These are phyloP conservation scores for Cystoisospora suis DNA, from an alignment of 169 alveolate species.

Conservation along the genomic window DNA sequence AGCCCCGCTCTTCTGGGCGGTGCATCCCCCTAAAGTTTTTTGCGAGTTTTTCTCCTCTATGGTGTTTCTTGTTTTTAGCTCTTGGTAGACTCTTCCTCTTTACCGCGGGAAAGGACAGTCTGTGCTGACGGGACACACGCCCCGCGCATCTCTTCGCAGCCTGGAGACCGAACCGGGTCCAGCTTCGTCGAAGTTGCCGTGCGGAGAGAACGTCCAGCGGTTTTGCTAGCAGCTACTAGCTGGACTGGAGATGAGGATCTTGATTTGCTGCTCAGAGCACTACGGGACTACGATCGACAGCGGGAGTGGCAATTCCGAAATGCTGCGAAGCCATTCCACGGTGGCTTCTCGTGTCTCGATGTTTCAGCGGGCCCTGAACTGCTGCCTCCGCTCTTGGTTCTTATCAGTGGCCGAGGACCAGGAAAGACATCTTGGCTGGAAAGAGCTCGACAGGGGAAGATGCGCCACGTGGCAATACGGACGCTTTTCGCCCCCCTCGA, in stretches of 20 bases:
- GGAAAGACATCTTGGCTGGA: constrained; percentile 74
- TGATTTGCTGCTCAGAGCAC: constrained; percentile 72
- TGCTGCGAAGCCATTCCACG: not conserved
- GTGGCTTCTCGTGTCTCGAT: not conserved
- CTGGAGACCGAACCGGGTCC: not conserved
- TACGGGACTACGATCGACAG: constrained; percentile 57
- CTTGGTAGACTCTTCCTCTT: too few species aligned
- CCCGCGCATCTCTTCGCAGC: too few species aligned
- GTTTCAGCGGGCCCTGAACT: not conserved
- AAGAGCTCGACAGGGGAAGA: constrained; percentile 56
- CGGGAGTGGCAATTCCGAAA: constrained; percentile 21
- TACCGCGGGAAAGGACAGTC: too few species aligned
- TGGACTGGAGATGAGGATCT: constrained; percentile 92
- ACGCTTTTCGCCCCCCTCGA: constrained; percentile 87
- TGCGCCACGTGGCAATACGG: constrained; percentile 78
- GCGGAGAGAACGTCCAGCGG: constrained; percentile 77
- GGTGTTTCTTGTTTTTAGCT: too few species aligned
- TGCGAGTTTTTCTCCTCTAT: too few species aligned
- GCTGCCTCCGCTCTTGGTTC: constrained; percentile 71
- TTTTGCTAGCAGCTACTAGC: constrained; percentile 87
- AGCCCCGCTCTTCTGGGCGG: too few species aligned
- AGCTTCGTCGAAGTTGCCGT: constrained; percentile 27
- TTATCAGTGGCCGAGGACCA: constrained; percentile 91
- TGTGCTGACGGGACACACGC: too few species aligned
- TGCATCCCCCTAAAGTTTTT: too few species aligned